Evolutionary conservation across 2,329 filamentous ascomycete species (phyloP), one percentile per base, ranked within the genome.

Genomic region (Verticillium nonalfalfae): DNA sequence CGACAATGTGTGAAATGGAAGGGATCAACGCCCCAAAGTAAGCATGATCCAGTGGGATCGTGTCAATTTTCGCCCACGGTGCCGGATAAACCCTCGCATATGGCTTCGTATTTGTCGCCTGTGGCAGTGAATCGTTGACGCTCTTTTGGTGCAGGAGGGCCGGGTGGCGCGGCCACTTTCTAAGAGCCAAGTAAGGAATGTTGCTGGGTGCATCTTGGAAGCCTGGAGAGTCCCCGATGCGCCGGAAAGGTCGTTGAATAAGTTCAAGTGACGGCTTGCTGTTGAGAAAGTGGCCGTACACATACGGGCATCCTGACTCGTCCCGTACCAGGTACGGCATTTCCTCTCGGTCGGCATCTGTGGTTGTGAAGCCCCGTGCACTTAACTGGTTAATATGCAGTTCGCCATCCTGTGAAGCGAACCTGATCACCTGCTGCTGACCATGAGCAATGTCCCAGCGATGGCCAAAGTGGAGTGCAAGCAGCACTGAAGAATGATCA

Each of bases 1-100:
- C 89, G 2, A 94, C 68, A n/a, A 84, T 84, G 66, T 91, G 85
- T 15, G 90, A 76, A 39, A 97, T 85, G 0, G 86, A 87, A 0
- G 93, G 92, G 5, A 95, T 80, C 40, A 95, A 79, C 59, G 88
- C 77, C 2, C 81, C 84, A 34, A 87, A 79, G 56, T 78, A 74
- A 1, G 75, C 77, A 61, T 79, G 77, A 7, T 72, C 71, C 7
- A 76, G 68, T 0, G 81, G 77, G 2, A 85, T 67, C 1, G 66
- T 65, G 63, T 88, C 85, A 0, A 84, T 71, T 0, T 70, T 79
- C 60, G 85, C 85, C n/a, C 74, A 74, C 0, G 74, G 66, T 1
- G 77, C 69, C 0, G 82, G 81, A 3, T 88, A 69, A 5, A 81
- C 76, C 5, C 75, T 68, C 0, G 68, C 66, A 67, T 79, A 82